Evolutionary conservation across 2,329 filamentous ascomycete species (phyloP).

Genomic region (Byssothecium circinans): DNA sequence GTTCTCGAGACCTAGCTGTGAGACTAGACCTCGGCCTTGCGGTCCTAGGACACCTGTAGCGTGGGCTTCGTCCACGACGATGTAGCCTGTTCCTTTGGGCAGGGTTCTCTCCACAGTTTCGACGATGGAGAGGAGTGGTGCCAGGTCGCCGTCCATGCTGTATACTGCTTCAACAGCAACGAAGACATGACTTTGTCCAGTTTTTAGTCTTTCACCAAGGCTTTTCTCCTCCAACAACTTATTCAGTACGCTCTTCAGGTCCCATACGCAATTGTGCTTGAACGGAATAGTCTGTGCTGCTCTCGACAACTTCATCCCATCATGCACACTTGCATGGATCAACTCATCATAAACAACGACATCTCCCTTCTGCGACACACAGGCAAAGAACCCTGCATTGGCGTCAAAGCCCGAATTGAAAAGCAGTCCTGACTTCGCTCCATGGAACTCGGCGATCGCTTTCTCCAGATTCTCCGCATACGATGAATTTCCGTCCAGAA

Average conservation of each 20-base stretch:
- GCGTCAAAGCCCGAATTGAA: constrained; percentile 61
- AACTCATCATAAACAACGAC: constrained; percentile 68
- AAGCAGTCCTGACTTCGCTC: constrained; percentile 59
- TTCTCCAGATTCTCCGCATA: constrained; percentile 63
- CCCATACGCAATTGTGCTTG: constrained; percentile 57
- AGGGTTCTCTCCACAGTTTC: constrained; percentile 59
- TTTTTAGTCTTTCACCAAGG: constrained; percentile 29
- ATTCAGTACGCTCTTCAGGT: constrained; percentile 46
- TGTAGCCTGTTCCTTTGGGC: constrained; percentile 60
- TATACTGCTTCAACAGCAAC: constrained; percentile 53
- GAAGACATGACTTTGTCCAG: constrained; percentile 35
- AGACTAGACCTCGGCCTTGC: constrained; percentile 60
- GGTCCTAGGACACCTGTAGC: constrained; percentile 63
- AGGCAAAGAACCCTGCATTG: constrained; percentile 52
- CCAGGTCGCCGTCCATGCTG: constrained; percentile 81
- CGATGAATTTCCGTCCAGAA: constrained; percentile 65
- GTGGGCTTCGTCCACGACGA: constrained; percentile 71
- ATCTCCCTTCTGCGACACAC: constrained; percentile 51
- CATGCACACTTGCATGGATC: constrained; percentile 77
- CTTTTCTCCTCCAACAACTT: constrained; percentile 34
- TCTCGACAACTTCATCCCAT: constrained; percentile 70
- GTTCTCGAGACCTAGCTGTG: constrained; percentile 54
- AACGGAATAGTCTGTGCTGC: constrained; percentile 56
- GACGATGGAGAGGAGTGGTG: constrained; percentile 64
- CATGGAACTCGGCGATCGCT: constrained; percentile 62